Evolutionary conservation across 2,329 filamentous ascomycete species (phyloP), one percentile per base, ranked within the genome.

Genomic region (Whalleya microplaca): DNA sequence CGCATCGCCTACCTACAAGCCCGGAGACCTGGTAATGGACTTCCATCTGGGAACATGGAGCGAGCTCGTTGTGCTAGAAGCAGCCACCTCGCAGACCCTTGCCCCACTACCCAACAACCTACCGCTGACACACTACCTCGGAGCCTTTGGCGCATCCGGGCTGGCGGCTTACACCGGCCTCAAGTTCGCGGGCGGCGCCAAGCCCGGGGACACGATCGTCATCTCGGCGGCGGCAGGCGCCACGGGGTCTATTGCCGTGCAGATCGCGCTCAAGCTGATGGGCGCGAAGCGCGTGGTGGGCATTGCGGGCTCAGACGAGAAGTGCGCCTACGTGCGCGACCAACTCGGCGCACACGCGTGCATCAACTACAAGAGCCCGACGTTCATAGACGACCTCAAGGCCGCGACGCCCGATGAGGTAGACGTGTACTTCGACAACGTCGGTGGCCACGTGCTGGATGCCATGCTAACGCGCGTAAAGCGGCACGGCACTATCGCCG

Each of bases 341-440:
- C 69, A 69, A 45, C 72, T 84, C 1, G 81, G 81, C 6, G 80
- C 80, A 6, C 80, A 85, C 64, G 68, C 76, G 6, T 83, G 80
- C 63, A 61, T 85, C 54, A 82, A 85, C 71, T 85, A 85, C 69
- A 82, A 82, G 64, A 71, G 71, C 6, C 55, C 73, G 1, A 70
- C 71, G 2, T 84, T 83, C 62, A 71, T 72, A 41, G 64, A 77
- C 51, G 75, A 83, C 21, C 71, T 84, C 2, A 69, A 70, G 55
- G 72, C 73, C 9, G 79, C 74, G 3, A 82, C 80, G 0, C 73
- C 76, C 1, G 74, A 75, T n/a, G 79, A 75, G 62, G 80, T 81
- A 1, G 78, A 84, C 14, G 71, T 82, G 7, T 82, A 78, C 63
- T 80, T 78, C 53, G 80, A 82, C 64, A 81, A 81, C 57, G 78